A percentile compares a stretch with the other conserved stretches of the same genome.
Conservation (phyloP, 352 stramenopile species). For the Phytopythium ostracodes region DNA sequence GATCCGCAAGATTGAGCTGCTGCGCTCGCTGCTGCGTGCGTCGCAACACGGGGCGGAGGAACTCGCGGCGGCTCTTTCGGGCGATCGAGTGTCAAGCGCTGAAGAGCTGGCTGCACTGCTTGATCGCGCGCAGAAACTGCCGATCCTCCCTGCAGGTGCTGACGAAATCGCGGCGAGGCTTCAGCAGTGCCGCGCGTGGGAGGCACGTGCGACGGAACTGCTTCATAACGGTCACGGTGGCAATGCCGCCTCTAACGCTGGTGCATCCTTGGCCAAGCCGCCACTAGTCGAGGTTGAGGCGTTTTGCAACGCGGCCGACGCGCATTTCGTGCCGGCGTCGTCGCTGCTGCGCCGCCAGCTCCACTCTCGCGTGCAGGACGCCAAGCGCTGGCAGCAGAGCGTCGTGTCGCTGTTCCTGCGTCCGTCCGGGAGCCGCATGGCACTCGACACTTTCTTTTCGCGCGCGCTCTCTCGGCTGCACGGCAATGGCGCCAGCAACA, state of each 20-base stretch:
- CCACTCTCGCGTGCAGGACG: constrained; percentile 59
- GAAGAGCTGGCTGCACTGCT: constrained; percentile 47
- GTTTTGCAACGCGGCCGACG: constrained; percentile 54
- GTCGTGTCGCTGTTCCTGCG: constrained; percentile 57
- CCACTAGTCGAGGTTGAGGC: constrained; percentile 39
- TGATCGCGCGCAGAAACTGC: constrained; percentile 23
- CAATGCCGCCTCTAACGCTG: neutral
- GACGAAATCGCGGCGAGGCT: constrained; percentile 51
- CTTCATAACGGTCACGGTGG: constrained; percentile 13
- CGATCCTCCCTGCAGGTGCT: constrained; percentile 34
- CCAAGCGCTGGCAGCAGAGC: constrained; percentile 51
- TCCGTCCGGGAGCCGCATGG: constrained; percentile 26
- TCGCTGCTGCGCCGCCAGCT: constrained; percentile 64
- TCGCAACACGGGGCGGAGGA: constrained; percentile 25
- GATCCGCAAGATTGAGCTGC: constrained; percentile 37
- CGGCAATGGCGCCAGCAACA: neutral
- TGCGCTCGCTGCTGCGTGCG: constrained; percentile 27
- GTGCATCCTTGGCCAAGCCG: constrained; percentile 19
- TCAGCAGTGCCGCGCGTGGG: constrained; percentile 47
- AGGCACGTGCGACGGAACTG: constrained; percentile 41
- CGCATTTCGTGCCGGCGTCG: constrained; percentile 49
- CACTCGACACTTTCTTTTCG: constrained; percentile 42
- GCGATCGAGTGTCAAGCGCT: constrained; percentile 35
- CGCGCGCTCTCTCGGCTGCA: constrained; percentile 16
- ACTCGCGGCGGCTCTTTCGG: constrained; percentile 19